Evolutionary conservation across 2,329 filamentous ascomycete genomes (phyloP).

Genomic region (Fusarium sp.): DNA sequence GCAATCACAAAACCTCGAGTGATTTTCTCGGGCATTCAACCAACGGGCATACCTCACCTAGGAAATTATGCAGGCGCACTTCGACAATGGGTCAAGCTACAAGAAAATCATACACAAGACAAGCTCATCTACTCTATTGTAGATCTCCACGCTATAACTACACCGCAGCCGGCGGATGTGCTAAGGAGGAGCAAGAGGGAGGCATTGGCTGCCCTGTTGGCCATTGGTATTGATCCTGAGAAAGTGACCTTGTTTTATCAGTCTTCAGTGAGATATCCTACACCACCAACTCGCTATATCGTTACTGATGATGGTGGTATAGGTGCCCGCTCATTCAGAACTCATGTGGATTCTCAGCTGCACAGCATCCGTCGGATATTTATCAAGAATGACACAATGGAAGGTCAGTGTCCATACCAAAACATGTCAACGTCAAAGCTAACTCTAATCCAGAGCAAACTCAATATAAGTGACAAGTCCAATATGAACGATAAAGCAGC

Average conservation of each 20-base stretch:
- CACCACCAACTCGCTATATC: neutral
- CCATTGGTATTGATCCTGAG: slow-evolving; percentile 83
- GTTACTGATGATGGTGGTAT: neutral
- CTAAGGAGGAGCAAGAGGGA: slow-evolving; percentile 75
- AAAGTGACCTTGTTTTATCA: slow-evolving; percentile 85
- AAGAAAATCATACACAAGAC: slow-evolving; percentile 65
- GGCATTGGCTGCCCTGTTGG: slow-evolving; percentile 81
- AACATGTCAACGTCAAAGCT: neutral
- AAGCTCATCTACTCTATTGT: slow-evolving; percentile 87
- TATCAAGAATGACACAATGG: slow-evolving; percentile 99
- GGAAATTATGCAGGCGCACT: slow-evolving; percentile 96
- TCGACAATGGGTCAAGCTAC: slow-evolving; percentile 84
- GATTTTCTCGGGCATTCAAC: slow-evolving; percentile 97
- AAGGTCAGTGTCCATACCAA: slow-evolving; percentile 66
- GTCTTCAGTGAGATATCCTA: slow-evolving; percentile 59
- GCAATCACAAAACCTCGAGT: slow-evolving; percentile 49
- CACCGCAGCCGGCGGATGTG: slow-evolving; percentile 70
- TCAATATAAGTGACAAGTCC: slow-evolving; percentile 69
- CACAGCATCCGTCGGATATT: slow-evolving; percentile 88
- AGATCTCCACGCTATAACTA: slow-evolving; percentile 92
- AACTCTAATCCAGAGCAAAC: slow-evolving; percentile 69
- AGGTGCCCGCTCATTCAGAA: slow-evolving; percentile 80
- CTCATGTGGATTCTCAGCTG: slow-evolving; percentile 98
- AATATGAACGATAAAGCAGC: slow-evolving; percentile 68
- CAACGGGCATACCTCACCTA: slow-evolving; percentile 91